phyloP scores from a whole-genome alignment of 2,329 filamentous ascomycete genomes.

The Sphaerulina vaccinii region DNA sequence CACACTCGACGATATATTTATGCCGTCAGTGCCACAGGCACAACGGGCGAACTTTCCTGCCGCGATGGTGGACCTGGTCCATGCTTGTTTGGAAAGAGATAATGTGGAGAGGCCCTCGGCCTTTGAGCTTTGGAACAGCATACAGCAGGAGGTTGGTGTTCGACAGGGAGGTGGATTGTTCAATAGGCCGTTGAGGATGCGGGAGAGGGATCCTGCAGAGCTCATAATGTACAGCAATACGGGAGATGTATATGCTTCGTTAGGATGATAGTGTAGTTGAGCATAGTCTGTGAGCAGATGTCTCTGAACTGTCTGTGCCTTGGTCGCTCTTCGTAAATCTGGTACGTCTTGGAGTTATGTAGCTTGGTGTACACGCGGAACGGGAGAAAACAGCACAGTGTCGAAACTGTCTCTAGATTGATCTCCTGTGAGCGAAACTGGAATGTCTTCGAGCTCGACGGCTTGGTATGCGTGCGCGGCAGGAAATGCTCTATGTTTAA shows the following conservation, averaged over 20 bases:
- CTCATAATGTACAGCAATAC: slow-evolving; percentile 1
- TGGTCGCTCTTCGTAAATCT: too few species aligned
- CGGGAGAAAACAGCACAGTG: too few species aligned
- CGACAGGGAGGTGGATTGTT: background rate
- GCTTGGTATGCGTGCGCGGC: too few species aligned
- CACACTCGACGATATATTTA: background rate
- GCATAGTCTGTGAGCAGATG: background rate
- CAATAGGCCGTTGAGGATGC: background rate
- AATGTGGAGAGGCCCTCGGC: background rate
- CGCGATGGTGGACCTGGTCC: background rate
- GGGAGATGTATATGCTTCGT: slow-evolving; percentile 1
- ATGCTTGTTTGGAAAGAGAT: background rate
- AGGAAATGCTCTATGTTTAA: too few species aligned
- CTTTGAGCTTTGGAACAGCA: background rate
- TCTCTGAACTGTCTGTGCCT: too few species aligned
- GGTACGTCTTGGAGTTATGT: too few species aligned
- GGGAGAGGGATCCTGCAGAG: background rate
- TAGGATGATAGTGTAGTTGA: background rate
- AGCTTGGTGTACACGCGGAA: too few species aligned
- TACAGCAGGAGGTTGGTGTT: background rate
- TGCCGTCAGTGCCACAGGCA: background rate
- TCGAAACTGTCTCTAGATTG: too few species aligned
- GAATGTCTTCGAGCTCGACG: too few species aligned
- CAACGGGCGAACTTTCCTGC: background rate
- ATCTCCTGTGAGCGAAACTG: too few species aligned